A percentile compares a stretch with the other conserved stretches of the same genome.
Evolutionary conservation across 2,329 filamentous ascomycete species (phyloP).

Genomic region (Colletotrichum sp.): DNA sequence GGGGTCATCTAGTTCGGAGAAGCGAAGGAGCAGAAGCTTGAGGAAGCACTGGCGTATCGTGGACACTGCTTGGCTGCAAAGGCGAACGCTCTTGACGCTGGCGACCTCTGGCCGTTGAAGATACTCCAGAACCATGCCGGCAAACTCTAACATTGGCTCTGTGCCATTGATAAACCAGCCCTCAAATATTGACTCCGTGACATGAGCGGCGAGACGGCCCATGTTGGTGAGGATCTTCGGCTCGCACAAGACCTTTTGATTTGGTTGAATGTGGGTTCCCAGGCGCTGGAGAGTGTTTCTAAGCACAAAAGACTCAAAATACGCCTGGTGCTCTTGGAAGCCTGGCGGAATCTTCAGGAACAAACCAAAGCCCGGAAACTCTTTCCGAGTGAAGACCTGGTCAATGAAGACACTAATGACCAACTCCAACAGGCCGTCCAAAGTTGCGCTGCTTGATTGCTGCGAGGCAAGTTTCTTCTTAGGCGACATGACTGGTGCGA

Average conservation of each 20-base stretch:
- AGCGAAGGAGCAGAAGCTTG: constrained; percentile 76
- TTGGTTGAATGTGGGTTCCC: constrained; percentile 70
- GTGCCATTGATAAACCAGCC: constrained; percentile 95
- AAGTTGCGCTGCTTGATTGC: constrained; percentile 69
- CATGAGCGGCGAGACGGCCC: constrained; percentile 77
- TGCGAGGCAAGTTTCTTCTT: constrained; percentile 55
- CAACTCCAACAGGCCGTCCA: constrained; percentile 79
- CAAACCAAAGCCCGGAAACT: constrained; percentile 86
- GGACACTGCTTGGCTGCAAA: constrained; percentile 84
- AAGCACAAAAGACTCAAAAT: constrained; percentile 91
- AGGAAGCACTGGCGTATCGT: constrained; percentile 80
- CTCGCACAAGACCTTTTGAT: constrained; percentile 77
- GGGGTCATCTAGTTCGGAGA: constrained; percentile 81
- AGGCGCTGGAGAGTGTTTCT: constrained; percentile 76
- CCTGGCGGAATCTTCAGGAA: constrained; percentile 90
- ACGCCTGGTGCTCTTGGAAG: constrained; percentile 92
- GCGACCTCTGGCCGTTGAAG: constrained; percentile 85
- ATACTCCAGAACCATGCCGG: constrained; percentile 85
- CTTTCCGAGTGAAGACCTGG: constrained; percentile 84
- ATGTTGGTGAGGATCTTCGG: constrained; percentile 87
- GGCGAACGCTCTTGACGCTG: constrained; percentile 82
- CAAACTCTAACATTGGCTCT: constrained; percentile 83
- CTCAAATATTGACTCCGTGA: constrained; percentile 91
- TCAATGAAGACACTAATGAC: constrained; percentile 83
- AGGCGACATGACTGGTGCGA: constrained; percentile 68